Evolutionary conservation across 305 asterid genomes (phyloP), one percentile per base, ranked within the genome.

Genomic region (Ilex paraguariensis): DNA sequence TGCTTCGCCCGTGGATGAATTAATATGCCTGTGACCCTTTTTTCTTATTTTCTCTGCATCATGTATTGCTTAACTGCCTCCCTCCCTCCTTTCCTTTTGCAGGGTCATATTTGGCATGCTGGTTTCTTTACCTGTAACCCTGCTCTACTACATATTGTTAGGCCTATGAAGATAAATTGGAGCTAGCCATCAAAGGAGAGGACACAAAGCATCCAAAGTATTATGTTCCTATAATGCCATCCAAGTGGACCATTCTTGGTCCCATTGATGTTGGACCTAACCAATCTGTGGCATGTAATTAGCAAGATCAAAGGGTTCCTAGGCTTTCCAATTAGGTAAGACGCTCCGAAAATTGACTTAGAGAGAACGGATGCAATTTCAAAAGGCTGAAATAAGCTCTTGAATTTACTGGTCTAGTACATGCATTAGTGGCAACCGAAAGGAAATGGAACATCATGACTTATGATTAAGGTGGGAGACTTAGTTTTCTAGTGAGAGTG

Each of bases 51-150:
- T 28, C 40, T 31, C 13, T 7, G 4, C 0, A 7, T 46, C 52
- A 4, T 13, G 15, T 7, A 13, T 10, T 46, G 15, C 13, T 46
- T 46, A 13, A 13, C 10, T 28, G 16, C 9, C 13, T 8, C 1
- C 31, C 30, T 44, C 28, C 31, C 28, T 21, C 28, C 28, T 65
- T 15, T 54, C 13, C 2, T 62, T 51, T 64, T 80, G 83, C 89
- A 87, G 96, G 87, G 91, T 87, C 6, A 85, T 81, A 63, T 85
- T 87, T 57, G 96, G 96, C 48, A 81, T 87, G 93, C 62, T 87
- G 77, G 85, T 87, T 11, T 83, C 94, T 28, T 70, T 85, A 61
- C 96, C 91, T 10, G 82, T 83, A 51, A 80, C 91, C 1, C 86
- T 87, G 17, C 75, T 85, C 40, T 87, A 87, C 54, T 87, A 87